A percentile compares a stretch with the other conserved stretches of the same genome.
phyloP scores from a whole-genome alignment of 176 grass and related monocot species.

The Oryza glaberrima region DNA sequence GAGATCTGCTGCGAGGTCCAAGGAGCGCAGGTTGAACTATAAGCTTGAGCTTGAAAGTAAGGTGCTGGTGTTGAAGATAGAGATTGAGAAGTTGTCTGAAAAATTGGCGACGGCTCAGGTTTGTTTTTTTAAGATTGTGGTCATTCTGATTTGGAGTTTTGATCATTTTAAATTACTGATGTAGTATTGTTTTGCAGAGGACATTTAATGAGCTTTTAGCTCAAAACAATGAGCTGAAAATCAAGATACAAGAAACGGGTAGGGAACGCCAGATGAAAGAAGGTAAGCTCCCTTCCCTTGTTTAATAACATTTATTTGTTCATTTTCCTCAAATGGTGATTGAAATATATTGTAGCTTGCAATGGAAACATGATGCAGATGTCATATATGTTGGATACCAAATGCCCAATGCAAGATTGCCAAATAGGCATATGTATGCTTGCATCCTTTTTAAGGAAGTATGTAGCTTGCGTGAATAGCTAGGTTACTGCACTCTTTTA shows the following conservation, averaged over 20 bases:
- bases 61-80: conserved; percentile 71
- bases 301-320: not conserved
- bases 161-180: conserved; percentile 4
- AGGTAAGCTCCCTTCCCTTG: conserved; percentile 52
- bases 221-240: conserved; percentile 81
- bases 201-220: conserved; percentile 44
- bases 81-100: conserved; percentile 61
- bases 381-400: conserved; percentile 6
- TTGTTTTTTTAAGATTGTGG: conserved; percentile 27
- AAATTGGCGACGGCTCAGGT: conserved; percentile 61
- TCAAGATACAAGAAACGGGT: conserved; percentile 66
- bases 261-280: conserved; percentile 65
- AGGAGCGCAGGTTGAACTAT: conserved; percentile 86
- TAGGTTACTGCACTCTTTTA: not conserved
- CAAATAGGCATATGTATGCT: conserved; percentile 11
- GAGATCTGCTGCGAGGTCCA: conserved; percentile 73
- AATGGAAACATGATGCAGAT: conserved; percentile 7
- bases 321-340: conserved; percentile 4
- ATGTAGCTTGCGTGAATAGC: too few relatives aligned
- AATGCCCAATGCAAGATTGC: not conserved
- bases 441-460: not conserved
- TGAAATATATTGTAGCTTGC: conserved; percentile 20
- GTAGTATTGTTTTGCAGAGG: conserved; percentile 47
- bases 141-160: conserved; percentile 5
- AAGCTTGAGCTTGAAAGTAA: conserved; percentile 76